Base-by-base conservation (phyloP, 202 grass and related monocot genomes). In the Hordeum pubiflorum region DNA sequence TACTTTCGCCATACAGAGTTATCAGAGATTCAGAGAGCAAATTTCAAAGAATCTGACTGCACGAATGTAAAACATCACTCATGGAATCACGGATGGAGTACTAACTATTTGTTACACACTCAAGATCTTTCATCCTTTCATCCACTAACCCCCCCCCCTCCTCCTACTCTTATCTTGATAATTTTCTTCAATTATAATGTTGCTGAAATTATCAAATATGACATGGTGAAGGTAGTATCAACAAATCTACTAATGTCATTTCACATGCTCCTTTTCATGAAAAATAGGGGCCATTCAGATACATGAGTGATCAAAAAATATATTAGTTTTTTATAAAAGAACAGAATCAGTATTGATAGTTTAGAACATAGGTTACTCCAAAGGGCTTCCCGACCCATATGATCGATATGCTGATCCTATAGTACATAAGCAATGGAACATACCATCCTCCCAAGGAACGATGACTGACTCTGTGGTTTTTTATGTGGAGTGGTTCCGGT, bases 391-490 rank as follows among this genome's bases (percentile, higher is more conserved):
- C 71, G 46, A 24, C 75, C 41, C 3, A 76, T 58, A 63, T 62
- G 48, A 41, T 39, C 23, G 18, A 58, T 55, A 15, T 83, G 74
- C 4, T 3, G 38, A 34, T 57, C 23, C 34, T 41, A 57, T 4
- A 79, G 37, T 79, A 70, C 70, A 58, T 62, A 79, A 79, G 63
- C 24, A 32, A 46, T 8, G 1, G 31, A 86, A 69, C 80, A 27
- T 83, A 90, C 83, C 89, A 94, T 94, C 39, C 91, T 88, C 77
- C 92, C 92, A 77, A 94, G 89, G 64, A 94, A 94, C 33, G 92
- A 91, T 77, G 89, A 87, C 36, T 90, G 89, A 72, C 74, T 68
- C 37, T 86, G 85, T 66, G 85, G 72, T 84, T 76, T 87, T 84
- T 86, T 89, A 38, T 17, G 82, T 83, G 90, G 88, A 80, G 73